Evolutionary conservation across 176 grass and related monocot genomes (phyloP).

Genomic region (Carex littledalei): DNA sequence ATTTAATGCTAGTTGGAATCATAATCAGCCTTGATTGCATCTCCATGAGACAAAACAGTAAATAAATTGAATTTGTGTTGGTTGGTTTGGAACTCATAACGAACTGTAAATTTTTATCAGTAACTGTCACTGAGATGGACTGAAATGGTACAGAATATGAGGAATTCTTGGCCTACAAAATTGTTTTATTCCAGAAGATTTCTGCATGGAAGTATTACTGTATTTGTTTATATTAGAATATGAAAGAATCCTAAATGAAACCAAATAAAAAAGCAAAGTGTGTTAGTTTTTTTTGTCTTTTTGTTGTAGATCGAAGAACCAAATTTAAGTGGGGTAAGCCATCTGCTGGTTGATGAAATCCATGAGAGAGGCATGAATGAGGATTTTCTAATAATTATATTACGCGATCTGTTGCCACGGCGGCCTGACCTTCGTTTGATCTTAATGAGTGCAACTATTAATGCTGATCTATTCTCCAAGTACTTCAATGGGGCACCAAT

Average conservation of each 20-base stretch:
- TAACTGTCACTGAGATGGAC: neutral
- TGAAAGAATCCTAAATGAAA: neutral
- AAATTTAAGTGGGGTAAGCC: slow-evolving; percentile 64
- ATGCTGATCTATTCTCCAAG: slow-evolving; percentile 90
- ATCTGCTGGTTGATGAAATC: slow-evolving; percentile 94
- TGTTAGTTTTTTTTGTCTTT: neutral
- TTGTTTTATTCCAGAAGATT: neutral
- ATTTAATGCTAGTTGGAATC: neutral
- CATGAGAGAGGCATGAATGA: slow-evolving; percentile 98
- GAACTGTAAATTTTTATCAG: neutral
- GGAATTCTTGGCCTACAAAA: neutral
- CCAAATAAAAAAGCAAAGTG: neutral
- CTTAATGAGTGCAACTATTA: slow-evolving; percentile 97
- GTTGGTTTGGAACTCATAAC: neutral
- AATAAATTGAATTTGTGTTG: neutral
- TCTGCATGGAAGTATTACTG: neutral
- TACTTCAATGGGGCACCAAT: slow-evolving; percentile 73
- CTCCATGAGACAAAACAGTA: neutral
- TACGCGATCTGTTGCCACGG: slow-evolving; percentile 74
- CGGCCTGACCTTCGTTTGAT: slow-evolving; percentile 80
- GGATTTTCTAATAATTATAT: slow-evolving; percentile 98
- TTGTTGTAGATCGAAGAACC: slow-evolving; percentile 75
- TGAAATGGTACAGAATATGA: neutral
- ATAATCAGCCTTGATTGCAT: neutral
- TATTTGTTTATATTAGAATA: neutral